Conservation (phyloP, 805 yeast genomes). For the Cyberlindnera samutprakarnensis region DNA sequence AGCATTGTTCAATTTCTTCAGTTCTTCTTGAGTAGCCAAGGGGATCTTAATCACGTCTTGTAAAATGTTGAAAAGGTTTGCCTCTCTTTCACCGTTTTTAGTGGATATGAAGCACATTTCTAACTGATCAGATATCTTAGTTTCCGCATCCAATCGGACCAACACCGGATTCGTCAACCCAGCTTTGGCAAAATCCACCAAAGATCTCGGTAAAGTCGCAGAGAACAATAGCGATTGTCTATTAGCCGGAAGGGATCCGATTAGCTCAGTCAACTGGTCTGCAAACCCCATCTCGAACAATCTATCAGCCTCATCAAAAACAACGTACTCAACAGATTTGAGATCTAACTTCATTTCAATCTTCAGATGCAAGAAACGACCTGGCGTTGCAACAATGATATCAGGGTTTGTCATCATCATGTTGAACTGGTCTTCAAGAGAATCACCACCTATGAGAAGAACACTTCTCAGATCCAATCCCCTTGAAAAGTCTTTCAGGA, state of each 20-base stretch:
- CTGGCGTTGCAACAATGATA: conserved; percentile 93
- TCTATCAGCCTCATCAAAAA: conserved; percentile 96
- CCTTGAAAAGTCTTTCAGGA: conserved; percentile 77
- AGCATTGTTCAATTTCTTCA: conserved; percentile 41
- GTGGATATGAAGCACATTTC: conserved; percentile 84
- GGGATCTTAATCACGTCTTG: conserved; percentile 86
- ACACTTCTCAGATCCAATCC: conserved; percentile 80
- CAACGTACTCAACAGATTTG: conserved; percentile 78
- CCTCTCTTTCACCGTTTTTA: conserved; percentile 84
- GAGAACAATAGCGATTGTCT: conserved; percentile 89
- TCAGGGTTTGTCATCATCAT: conserved; percentile 94
- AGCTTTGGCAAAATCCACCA: conserved; percentile 96
- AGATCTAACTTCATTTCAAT: conserved; percentile 91
- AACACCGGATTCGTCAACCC: conserved; percentile 89
- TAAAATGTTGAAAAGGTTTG: conserved; percentile 66
- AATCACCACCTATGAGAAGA: conserved; percentile 93
- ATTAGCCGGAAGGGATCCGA: conserved; percentile 71
- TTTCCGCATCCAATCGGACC: conserved; percentile 88
- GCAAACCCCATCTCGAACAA: conserved; percentile 94
- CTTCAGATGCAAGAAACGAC: conserved; percentile 90
- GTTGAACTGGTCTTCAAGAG: conserved; percentile 92
- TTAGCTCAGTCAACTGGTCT: conserved; percentile 83
- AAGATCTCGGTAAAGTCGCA: conserved; percentile 87
- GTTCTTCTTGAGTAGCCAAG: conserved; percentile 62
- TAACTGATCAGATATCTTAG: conserved; percentile 81